Conservation (phyloP, 371 early-diverging fungal genomes). For the Mortierella sp. region DNA sequence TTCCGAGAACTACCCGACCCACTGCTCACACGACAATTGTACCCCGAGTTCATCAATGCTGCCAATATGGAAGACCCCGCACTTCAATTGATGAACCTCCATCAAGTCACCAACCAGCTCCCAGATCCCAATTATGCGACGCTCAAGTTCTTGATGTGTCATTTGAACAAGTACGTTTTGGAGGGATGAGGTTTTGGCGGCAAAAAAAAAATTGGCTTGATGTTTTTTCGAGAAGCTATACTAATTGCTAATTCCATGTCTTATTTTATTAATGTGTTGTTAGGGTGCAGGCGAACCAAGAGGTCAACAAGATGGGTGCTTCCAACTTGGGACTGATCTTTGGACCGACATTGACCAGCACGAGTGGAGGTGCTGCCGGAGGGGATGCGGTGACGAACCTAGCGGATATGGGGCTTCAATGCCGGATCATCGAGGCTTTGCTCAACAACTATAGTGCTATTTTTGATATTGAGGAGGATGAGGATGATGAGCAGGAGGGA, state of each 20-base stretch:
- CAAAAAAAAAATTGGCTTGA: not conserved
- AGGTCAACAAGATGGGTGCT: constrained; percentile 88
- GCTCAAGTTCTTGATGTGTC: constrained; percentile 78
- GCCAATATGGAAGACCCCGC: constrained; percentile 76
- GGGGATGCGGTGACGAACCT: constrained; percentile 52
- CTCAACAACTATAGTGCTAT: constrained; percentile 69
- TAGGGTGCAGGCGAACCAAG: constrained; percentile 82
- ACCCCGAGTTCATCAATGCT: constrained; percentile 77
- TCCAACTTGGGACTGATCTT: constrained; percentile 90
- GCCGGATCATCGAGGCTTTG: constrained; percentile 72
- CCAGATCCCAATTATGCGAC: constrained; percentile 85
- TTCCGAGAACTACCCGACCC: constrained; percentile 93
- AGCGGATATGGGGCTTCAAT: constrained; percentile 71
- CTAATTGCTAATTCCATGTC: constrained; percentile 1
- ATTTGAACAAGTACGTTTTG: constrained; percentile 73
- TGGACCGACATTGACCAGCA: constrained; percentile 89
- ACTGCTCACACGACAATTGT: constrained; percentile 75
- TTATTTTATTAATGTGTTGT: not conserved
- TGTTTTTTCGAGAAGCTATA: not conserved
- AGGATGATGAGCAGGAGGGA: constrained; percentile 23
- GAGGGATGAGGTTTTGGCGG: not conserved
- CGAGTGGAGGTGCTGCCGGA: constrained; percentile 41
- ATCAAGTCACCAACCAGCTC: constrained; percentile 77
- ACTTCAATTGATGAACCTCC: constrained; percentile 69
- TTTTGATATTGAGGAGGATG: constrained; percentile 71